Evolutionary conservation across 1,284 basidiomycete genomes (phyloP).

Genomic region (Papiliotrema flavescens): DNA sequence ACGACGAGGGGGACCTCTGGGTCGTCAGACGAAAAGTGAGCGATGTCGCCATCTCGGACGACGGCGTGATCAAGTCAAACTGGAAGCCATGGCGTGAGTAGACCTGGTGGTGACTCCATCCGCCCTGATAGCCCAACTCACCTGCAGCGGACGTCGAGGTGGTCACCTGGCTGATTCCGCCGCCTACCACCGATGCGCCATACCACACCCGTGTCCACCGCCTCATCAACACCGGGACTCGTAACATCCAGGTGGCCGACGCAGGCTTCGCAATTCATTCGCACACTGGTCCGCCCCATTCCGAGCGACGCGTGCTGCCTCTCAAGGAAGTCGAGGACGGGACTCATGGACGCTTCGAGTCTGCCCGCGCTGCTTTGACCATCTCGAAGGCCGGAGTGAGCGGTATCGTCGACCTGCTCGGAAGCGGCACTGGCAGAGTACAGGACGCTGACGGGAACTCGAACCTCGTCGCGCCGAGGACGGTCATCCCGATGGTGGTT

Average conservation of each 20-base stretch:
- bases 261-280: conserved; percentile 26
- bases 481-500: conserved; percentile 60
- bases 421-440: conserved; percentile 10
- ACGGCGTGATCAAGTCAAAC: conserved; percentile 20
- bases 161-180: conserved; percentile 26
- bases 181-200: conserved; percentile 10
- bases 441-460: conserved; percentile 60
- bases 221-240: conserved; percentile 8
- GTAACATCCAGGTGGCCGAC: conserved; percentile 13
- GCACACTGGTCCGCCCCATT: conserved; percentile 14
- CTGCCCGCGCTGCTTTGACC: conserved; percentile 9
- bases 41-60: conserved; percentile 12
- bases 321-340: background rate
- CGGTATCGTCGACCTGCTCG: conserved; percentile 20
- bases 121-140: background rate
- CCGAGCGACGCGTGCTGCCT: conserved; percentile 14
- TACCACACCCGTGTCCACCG: conserved; percentile 31
- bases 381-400: conserved; percentile 21
- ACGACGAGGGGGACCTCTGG: conserved; percentile 63
- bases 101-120: background rate
- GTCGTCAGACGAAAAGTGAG: conserved; percentile 54
- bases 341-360: conserved; percentile 9
- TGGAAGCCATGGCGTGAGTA: conserved; percentile 30
- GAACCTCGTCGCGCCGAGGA: conserved; percentile 64
- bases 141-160: conserved; percentile 23